Evolutionary conservation across 2,329 filamentous ascomycete genomes (phyloP), one percentile per base, ranked within the genome.

Genomic region (Fusarium caatingaense): DNA sequence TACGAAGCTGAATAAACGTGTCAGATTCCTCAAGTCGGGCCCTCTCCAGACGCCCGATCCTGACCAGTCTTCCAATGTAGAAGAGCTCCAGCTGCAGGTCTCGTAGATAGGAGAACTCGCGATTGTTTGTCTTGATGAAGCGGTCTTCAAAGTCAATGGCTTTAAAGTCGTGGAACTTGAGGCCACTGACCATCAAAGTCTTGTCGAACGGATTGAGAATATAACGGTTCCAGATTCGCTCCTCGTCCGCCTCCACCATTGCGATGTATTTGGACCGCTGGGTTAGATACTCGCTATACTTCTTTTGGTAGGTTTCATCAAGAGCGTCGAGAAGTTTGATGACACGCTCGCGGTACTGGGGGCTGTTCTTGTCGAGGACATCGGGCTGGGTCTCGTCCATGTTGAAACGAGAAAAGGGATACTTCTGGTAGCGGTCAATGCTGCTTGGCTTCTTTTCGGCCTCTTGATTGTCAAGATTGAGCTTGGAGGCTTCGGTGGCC

Each of bases 211-310:
- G 66, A n/a, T 69, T 41, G 15, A 71, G 50, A 8, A 69, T 45
- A n/a, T 47, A 60, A 9, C 44, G 20, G 34, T 72, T 72, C 65
- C 65, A 72, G 16, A 40, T 30, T 32, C 46, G 12, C 20, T 64
- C 46, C 0, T 67, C 57, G 9, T 28, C 4, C 12, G 30, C 18
- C 28, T 72, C 69, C 15, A 30, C 4, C 7, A 11, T 10, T 5
- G 30, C 42, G 18, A 72, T 34, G 13, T 37, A 15, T 4, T 45
- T 20, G 27, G 34, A 5, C 41, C 56, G 63, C 7, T 9, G n/a
- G n/a, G 12, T 10, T 32, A 51, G 40, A 21, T 69, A 72, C 21
- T 34, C 11, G 20, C 13, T 25, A 27, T 57, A 54, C 7, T 18
- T 34, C 30, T 46, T n/a, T 20, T 45, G 28, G 27, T 56, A 57